Percentiles rank a stretch among this genome's conserved stretches.
Evolutionary conservation across 2,329 filamentous ascomycete species (phyloP).

Genomic region (Colletotrichum eremochloae): DNA sequence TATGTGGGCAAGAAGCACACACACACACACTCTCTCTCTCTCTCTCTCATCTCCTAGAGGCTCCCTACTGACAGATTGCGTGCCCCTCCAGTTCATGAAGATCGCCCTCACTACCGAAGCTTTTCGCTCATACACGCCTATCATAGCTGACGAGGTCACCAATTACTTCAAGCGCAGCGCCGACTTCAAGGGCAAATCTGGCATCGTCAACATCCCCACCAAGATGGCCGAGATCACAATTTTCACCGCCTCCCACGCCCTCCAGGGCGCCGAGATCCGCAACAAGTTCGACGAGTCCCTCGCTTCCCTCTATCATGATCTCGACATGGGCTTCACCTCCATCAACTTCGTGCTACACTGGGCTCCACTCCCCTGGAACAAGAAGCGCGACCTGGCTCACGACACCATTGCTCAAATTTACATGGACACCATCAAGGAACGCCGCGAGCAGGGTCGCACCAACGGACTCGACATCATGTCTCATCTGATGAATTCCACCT

Average conservation of each 20-base stretch:
- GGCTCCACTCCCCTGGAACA: constrained; percentile 90
- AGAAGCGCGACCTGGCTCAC: constrained; percentile 83
- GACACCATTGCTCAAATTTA: constrained; percentile 85
- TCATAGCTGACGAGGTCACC: constrained; percentile 82
- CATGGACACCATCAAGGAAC: constrained; percentile 82
- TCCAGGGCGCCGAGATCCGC: constrained; percentile 88
- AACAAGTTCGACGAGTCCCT: constrained; percentile 84
- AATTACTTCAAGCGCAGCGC: constrained; percentile 78
- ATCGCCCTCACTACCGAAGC: constrained; percentile 81
- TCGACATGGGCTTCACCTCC: constrained; percentile 90
- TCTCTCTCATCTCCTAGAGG: background rate
- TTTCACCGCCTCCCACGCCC: constrained; percentile 87
- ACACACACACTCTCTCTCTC: too few relatives aligned
- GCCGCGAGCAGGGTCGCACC: constrained; percentile 66
- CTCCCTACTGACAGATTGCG: constrained; percentile 40
- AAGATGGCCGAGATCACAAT: constrained; percentile 90
- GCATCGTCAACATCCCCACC: constrained; percentile 78
- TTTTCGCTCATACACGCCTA: constrained; percentile 80
- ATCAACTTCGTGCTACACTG: constrained; percentile 93
- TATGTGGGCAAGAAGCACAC: constrained; percentile 51
- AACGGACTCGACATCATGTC: constrained; percentile 85
- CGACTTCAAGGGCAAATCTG: constrained; percentile 76
- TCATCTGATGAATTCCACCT: constrained; percentile 87
- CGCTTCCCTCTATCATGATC: constrained; percentile 86
- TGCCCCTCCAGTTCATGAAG: constrained; percentile 76